Evolutionary conservation across 306 rosid species (phyloP).

Genomic region (Gillenia trifoliata): DNA sequence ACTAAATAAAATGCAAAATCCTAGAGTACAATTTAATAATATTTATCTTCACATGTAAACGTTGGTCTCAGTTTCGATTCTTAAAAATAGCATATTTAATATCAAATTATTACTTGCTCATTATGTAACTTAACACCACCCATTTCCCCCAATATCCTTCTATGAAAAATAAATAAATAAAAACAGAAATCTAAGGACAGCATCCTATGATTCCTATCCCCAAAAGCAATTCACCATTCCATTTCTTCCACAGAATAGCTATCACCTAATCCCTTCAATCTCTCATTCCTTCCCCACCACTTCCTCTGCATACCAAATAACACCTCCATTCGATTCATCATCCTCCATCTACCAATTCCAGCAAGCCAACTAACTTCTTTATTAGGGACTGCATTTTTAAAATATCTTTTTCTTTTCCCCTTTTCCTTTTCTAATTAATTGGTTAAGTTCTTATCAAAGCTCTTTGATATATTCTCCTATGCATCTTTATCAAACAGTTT

Average conservation of each 20-base stretch:
- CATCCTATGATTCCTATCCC: not conserved
- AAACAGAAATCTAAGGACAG: not conserved
- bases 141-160: not conserved
- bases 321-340: slow-evolving; percentile 15
- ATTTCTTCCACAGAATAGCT: slow-evolving; percentile 27
- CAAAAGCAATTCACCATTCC: slow-evolving; percentile 20
- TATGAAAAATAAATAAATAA: not conserved
- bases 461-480: not conserved
- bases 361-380: slow-evolving; percentile 12
- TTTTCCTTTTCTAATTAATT: not conserved
- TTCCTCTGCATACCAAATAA: not conserved
- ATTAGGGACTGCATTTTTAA: not conserved
- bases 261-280: slow-evolving; percentile 22
- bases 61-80: no score
- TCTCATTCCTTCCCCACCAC: not conserved
- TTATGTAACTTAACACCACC: not conserved
- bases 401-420: slow-evolving; percentile 1
- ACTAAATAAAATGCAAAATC: no score
- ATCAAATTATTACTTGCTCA: no score
- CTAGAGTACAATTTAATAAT: no score
- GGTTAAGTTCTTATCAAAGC: not conserved
- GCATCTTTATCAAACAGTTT: not conserved
- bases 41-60: no score
- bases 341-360: slow-evolving; percentile 17
- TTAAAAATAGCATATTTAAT: no score